Evolutionary conservation across 202 grass and related monocot genomes (phyloP).

Genomic region (Tripidium arundinaceum): DNA sequence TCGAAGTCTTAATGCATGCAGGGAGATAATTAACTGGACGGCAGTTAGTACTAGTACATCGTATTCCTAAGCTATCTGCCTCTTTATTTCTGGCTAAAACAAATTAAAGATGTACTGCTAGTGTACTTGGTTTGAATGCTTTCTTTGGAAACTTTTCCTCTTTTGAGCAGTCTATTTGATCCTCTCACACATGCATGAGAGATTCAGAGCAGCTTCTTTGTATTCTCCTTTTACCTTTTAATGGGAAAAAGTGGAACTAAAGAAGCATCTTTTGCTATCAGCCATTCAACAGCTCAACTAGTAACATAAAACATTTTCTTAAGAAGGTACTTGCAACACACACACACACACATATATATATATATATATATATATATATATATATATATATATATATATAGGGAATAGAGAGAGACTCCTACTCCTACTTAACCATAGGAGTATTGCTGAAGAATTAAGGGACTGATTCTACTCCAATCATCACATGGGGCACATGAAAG

Average conservation of each 20-base stretch:
- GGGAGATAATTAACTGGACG: neutral
- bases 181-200: neutral
- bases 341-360: too few relatives aligned
- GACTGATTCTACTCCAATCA: slow-evolving; percentile 20
- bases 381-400: too few relatives aligned
- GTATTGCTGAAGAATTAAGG: slow-evolving; percentile 24
- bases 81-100: neutral
- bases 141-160: slow-evolving; percentile 17
- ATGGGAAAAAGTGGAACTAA: slow-evolving; percentile 12
- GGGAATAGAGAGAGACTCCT: neutral
- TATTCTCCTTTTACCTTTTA: neutral
- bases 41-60: neutral
- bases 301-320: neutral
- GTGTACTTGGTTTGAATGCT: slow-evolving; percentile 27
- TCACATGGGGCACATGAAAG: slow-evolving; percentile 26
- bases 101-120: neutral
- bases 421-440: neutral
- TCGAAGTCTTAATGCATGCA: neutral
- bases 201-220: neutral
- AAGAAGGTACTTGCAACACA: neutral
- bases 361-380: too few relatives aligned
- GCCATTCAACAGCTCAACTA: neutral
- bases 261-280: slow-evolving; percentile 5
- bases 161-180: slow-evolving; percentile 2
- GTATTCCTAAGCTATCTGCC: neutral